These are phyloP conservation scores for Nigrospora oryzae DNA, from an alignment of 2,329 filamentous ascomycete species.

Conservation along the genomic window DNA sequence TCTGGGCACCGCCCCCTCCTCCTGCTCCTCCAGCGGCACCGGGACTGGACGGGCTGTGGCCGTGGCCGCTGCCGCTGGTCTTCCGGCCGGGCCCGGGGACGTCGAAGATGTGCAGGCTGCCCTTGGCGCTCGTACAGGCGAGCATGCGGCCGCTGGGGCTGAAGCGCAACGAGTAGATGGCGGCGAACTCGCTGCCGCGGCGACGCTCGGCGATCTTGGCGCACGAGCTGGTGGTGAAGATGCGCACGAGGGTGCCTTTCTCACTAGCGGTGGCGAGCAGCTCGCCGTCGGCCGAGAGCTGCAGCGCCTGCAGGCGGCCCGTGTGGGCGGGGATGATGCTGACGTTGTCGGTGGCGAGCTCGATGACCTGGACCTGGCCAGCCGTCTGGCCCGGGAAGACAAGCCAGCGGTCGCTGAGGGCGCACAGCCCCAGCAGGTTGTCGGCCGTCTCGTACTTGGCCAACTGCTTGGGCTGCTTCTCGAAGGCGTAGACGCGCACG, in stretches of 20 bases:
- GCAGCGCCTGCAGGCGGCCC: constrained; percentile 67
- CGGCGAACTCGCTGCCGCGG: constrained; percentile 79
- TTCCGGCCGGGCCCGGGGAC: constrained; percentile 48
- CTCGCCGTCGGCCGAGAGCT: constrained; percentile 71
- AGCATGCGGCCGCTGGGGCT: constrained; percentile 73
- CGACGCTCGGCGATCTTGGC: constrained; percentile 77
- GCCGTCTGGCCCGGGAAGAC: constrained; percentile 81
- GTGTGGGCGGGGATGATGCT: constrained; percentile 91
- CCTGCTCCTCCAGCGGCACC: too few species aligned
- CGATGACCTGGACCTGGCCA: constrained; percentile 84
- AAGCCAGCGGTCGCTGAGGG: constrained; percentile 63
- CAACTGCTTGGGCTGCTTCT: constrained; percentile 60
- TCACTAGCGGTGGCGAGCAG: constrained; percentile 86
- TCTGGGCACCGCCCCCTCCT: not conserved
- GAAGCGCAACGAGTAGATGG: constrained; percentile 81
- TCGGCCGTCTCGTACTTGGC: constrained; percentile 78
- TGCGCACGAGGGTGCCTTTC: constrained; percentile 78
- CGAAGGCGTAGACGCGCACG: constrained; percentile 73
- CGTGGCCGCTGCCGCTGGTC: constrained; percentile 16
- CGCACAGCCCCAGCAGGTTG: constrained; percentile 75
- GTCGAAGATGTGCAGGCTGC: constrained; percentile 90
- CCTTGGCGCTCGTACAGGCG: constrained; percentile 93
- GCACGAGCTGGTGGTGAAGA: constrained; percentile 75
- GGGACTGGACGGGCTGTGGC: constrained; percentile 6
- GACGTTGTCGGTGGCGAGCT: constrained; percentile 69